These are phyloP conservation scores for Pezicula radicicola DNA, from an alignment of 2,329 filamentous ascomycete species.

Conservation along the genomic window DNA sequence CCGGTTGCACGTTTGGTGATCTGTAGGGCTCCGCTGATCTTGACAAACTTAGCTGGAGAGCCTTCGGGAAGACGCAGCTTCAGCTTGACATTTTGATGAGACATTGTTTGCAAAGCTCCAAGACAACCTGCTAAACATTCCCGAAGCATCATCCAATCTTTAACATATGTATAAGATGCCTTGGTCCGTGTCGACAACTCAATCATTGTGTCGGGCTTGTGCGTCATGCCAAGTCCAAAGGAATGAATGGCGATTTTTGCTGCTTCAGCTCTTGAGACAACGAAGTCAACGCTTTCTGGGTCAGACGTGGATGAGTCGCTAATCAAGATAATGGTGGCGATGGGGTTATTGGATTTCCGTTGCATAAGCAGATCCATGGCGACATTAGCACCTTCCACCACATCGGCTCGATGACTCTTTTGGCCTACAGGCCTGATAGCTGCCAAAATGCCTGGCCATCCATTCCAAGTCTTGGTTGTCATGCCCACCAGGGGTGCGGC, in stretches of 20 bases:
- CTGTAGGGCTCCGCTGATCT: slow-evolving; percentile 94
- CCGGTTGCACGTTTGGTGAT: slow-evolving; percentile 96
- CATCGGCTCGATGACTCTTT: slow-evolving; percentile 93
- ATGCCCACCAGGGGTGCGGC: slow-evolving; percentile 96
- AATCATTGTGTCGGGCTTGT: slow-evolving; percentile 99
- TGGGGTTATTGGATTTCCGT: slow-evolving; percentile 90
- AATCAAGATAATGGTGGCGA: slow-evolving; percentile 93
- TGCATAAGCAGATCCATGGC: slow-evolving; percentile 99
- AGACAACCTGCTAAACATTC: slow-evolving; percentile 94
- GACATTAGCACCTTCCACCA: slow-evolving; percentile 95
- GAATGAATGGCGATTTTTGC: slow-evolving; percentile 97
- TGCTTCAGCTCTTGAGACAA: slow-evolving; percentile 92
- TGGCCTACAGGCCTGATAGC: slow-evolving; percentile 92
- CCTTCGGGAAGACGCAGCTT: slow-evolving; percentile 93
- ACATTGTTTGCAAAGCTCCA: slow-evolving; percentile 86
- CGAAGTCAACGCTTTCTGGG: slow-evolving; percentile 93
- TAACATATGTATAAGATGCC: slow-evolving; percentile 96
- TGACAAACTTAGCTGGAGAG: slow-evolving; percentile 96
- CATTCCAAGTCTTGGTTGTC: slow-evolving; percentile 91
- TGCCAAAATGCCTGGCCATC: slow-evolving; percentile 82
- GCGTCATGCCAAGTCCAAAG: slow-evolving; percentile 92
- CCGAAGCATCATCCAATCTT: slow-evolving; percentile 99
- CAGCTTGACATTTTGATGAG: slow-evolving; percentile 97
- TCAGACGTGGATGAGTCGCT: slow-evolving; percentile 96
- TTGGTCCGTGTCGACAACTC: slow-evolving; percentile 94